Evolutionary conservation across 2,329 filamentous ascomycete species (phyloP).

Genomic region (Cladosporium sp.): DNA sequence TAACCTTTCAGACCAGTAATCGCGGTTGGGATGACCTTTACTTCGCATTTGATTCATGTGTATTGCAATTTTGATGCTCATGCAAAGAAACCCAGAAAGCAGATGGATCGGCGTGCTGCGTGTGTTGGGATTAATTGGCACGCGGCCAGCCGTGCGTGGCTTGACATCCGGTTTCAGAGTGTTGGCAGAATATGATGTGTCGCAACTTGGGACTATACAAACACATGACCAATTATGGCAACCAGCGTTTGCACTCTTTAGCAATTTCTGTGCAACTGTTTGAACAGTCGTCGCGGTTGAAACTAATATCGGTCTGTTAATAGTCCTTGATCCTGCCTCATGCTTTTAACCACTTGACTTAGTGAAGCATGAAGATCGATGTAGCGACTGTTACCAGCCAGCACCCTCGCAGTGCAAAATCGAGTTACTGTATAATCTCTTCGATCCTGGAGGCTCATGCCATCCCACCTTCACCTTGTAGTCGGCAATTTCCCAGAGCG

Average conservation of each 20-base stretch:
- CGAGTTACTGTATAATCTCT: not conserved
- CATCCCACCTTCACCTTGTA: not conserved
- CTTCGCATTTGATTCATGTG: not conserved
- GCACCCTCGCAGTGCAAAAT: not conserved
- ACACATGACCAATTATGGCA: not conserved
- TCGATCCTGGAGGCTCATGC: not conserved
- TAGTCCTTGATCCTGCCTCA: not conserved
- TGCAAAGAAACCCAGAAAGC: not conserved
- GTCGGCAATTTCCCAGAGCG: not conserved
- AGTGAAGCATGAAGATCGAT: not conserved
- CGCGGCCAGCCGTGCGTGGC: not conserved
- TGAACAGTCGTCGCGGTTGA: not conserved
- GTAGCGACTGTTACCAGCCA: not conserved
- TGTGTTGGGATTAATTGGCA: not conserved
- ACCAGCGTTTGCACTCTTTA: not conserved
- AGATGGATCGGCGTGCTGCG: not conserved
- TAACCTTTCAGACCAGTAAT: not conserved
- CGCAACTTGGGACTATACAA: not conserved
- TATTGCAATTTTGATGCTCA: not conserved
- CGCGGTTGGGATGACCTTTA: not conserved
- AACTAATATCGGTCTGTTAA: not conserved
- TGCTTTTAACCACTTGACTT: not conserved
- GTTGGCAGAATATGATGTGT: not conserved
- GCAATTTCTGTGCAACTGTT: not conserved
- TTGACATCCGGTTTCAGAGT: not conserved